These are phyloP conservation scores for Phytophthora pinifolia DNA, from an alignment of 352 stramenopile species.

Conservation along the genomic window DNA sequence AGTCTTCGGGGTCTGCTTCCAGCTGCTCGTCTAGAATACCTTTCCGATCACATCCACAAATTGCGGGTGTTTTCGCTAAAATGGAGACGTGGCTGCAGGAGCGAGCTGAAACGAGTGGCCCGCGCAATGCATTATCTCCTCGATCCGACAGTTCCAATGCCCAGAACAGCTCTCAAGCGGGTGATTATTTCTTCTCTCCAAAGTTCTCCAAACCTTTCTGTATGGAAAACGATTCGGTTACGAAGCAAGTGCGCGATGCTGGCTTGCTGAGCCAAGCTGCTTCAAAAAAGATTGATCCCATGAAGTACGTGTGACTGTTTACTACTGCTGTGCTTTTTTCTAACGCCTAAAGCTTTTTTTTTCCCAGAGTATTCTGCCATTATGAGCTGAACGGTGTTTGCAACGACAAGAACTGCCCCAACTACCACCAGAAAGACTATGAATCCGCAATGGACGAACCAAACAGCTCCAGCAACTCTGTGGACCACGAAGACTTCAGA, in stretches of 20 bases:
- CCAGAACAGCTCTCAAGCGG: neutral
- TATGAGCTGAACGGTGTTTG: conserved; percentile 77
- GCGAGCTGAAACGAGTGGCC: conserved; percentile 18
- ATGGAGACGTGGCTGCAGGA: conserved; percentile 37
- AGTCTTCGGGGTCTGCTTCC: neutral
- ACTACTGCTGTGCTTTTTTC: neutral
- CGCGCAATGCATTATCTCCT: conserved; percentile 2
- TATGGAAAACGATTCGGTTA: conserved; percentile 38
- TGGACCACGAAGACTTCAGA: conserved; percentile 10
- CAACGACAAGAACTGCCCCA: conserved; percentile 70
- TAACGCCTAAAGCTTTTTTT: conserved; percentile 7
- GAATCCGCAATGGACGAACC: conserved; percentile 1
- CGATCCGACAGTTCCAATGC: neutral
- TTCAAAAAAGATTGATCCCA: conserved; percentile 41
- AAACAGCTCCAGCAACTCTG: neutral
- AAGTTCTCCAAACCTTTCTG: conserved; percentile 36
- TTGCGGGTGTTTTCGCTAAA: conserved; percentile 29
- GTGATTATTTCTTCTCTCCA: conserved; percentile 5
- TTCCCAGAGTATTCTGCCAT: conserved; percentile 59
- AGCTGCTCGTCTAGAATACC: conserved; percentile 1
- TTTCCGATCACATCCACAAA: conserved; percentile 32
- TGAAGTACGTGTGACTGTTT: conserved; percentile 43
- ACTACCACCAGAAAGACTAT: conserved; percentile 69
- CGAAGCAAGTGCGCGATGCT: conserved; percentile 35
- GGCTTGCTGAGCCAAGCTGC: neutral